phyloP scores from a whole-genome alignment of 164 flowering plant species.

The Taxillus chinensis region DNA sequence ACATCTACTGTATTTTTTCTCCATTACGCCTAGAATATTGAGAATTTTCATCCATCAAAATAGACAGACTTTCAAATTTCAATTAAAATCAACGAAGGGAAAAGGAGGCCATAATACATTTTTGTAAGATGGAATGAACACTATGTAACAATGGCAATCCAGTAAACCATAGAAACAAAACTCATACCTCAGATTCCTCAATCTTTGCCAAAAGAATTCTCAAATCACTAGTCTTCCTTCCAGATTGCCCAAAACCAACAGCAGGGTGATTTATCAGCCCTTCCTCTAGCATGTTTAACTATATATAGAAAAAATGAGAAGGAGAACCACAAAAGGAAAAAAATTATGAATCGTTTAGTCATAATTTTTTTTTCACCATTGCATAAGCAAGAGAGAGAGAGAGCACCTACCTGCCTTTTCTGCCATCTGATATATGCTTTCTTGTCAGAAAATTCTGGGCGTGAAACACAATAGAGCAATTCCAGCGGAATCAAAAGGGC shows the following conservation, averaged over 20 bases:
- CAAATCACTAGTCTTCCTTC: constrained; percentile 65
- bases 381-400: neutral
- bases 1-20: no score
- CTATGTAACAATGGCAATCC: neutral
- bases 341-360: neutral
- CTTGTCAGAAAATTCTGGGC: constrained; percentile 89
- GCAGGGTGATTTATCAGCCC: constrained; percentile 89
- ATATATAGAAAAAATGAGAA: constrained; percentile 16
- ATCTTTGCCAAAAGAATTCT: constrained; percentile 69
- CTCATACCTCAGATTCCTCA: constrained; percentile 90
- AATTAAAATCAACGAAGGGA: neutral
- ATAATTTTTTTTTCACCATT: no score
- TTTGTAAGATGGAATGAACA: neutral
- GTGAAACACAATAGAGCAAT: constrained; percentile 77
- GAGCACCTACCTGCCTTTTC: constrained; percentile 79
- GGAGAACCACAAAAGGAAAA: neutral
- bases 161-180: neutral
- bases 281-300: constrained; percentile 92
- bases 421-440: constrained; percentile 91
- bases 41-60: no score
- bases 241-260: constrained; percentile 88
- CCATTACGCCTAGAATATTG: no score
- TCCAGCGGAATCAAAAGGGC: constrained; percentile 85
- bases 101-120: neutral
- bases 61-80: no score